A percentile compares a stretch with the other conserved stretches of the same genome.
Conservation (phyloP, 768 basidiomycete species). For the Tubosaeta sp. region DNA sequence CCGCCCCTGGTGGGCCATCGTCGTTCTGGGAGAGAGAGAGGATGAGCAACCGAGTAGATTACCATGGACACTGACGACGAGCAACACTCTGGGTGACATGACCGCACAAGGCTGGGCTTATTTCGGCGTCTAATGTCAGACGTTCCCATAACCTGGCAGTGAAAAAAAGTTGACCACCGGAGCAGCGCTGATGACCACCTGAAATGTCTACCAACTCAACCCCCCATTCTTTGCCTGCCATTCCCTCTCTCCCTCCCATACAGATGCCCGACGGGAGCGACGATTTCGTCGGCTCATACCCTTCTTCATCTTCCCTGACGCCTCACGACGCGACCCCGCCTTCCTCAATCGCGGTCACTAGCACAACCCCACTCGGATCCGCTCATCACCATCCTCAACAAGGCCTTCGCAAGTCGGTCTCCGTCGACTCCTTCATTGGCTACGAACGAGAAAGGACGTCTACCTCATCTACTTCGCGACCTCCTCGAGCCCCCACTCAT, state of each 20-base stretch:
- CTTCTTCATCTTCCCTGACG: conserved; percentile 31
- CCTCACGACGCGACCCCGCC: conserved; percentile 40
- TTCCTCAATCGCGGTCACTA: conserved; percentile 28
- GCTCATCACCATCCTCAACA: conserved; percentile 24
- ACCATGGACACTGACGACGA: conserved; percentile 37
- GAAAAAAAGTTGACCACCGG: conserved; percentile 7
- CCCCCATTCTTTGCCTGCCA: conserved; percentile 29
- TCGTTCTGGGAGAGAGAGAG: conserved; percentile 53
- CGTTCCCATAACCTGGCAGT: conserved; percentile 20
- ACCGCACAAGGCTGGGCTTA: background rate
- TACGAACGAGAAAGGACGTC: conserved; percentile 37
- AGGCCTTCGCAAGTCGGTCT: conserved; percentile 66
- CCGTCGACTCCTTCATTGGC: conserved; percentile 70
- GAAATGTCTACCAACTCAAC: conserved; percentile 21
- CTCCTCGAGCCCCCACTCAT: conserved; percentile 36
- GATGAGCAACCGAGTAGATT: background rate
- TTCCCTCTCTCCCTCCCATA: conserved; percentile 44
- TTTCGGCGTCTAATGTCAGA: background rate
- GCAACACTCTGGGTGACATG: conserved; percentile 34
- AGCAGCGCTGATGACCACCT: conserved; percentile 13
- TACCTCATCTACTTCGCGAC: conserved; percentile 30
- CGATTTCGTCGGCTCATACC: conserved; percentile 13
- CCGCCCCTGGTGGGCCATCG: conserved; percentile 71
- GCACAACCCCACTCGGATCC: conserved; percentile 7
- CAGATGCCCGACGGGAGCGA: conserved; percentile 35